Conservation (phyloP, 2,329 filamentous ascomycete genomes). For the Aspergillus neoniger region DNA sequence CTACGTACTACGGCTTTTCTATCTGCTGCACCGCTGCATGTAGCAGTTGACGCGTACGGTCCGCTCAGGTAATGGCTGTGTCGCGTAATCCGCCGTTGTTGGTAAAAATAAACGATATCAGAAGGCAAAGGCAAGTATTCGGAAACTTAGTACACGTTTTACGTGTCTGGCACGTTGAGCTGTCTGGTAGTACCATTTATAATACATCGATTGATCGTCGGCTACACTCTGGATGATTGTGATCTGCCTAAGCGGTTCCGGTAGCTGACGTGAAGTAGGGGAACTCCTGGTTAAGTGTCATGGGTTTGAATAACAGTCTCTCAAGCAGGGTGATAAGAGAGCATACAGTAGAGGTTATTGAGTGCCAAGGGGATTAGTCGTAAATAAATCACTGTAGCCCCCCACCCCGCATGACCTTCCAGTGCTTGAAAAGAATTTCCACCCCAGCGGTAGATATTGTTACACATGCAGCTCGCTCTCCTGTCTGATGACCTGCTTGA, state of each 20-base stretch:
- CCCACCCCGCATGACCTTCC: background rate
- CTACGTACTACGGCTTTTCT: background rate
- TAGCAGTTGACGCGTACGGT: background rate
- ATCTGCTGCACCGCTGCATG: background rate
- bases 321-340: background rate
- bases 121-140: background rate
- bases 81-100: background rate
- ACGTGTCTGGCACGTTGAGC: background rate
- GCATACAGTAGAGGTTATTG: background rate
- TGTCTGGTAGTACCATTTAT: background rate
- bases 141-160: background rate
- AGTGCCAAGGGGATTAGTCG: background rate
- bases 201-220: background rate
- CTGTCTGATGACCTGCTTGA: conserved; percentile 38
- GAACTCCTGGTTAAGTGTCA: background rate
- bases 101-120: background rate
- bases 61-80: background rate
- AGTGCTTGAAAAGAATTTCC: background rate
- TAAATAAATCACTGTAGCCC: background rate
- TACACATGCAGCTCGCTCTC: conserved; percentile 31
- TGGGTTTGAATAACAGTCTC: background rate
- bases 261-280: background rate
- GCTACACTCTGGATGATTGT: background rate
- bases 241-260: background rate
- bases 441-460: background rate